A percentile compares a stretch with the other conserved stretches of the same genome.
Evolutionary conservation across 2,329 filamentous ascomycete species (phyloP).

Genomic region (Chrysosphaeria jannelii): DNA sequence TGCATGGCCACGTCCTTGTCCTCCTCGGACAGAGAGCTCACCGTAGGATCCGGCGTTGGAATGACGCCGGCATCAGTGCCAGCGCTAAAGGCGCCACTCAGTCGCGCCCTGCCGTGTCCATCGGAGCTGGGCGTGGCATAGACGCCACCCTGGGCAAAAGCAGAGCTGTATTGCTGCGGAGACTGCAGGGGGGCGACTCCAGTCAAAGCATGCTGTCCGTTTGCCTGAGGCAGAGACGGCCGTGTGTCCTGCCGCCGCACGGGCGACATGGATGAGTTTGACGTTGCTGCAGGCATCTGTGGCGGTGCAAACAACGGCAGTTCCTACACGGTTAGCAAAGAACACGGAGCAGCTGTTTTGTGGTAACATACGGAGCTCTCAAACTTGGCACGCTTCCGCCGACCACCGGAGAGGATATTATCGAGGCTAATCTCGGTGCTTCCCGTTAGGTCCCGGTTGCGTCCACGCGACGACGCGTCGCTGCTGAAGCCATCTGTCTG

Average conservation of each 20-base stretch:
- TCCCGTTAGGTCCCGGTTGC: conserved; percentile 47
- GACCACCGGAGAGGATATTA: conserved; percentile 90
- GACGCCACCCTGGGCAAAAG: conserved; percentile 19
- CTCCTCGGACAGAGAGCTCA: conserved; percentile 93
- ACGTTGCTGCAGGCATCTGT: conserved; percentile 78
- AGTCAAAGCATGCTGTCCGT: conserved; percentile 58
- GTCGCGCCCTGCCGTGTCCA: conserved; percentile 31
- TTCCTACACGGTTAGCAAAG: conserved; percentile 27
- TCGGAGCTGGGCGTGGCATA: conserved; percentile 33
- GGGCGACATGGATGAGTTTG: conserved; percentile 88
- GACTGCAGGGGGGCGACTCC: conserved; percentile 56
- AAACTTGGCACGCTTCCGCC: conserved; percentile 79
- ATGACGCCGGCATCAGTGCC: conserved; percentile 18
- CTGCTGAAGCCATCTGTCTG: conserved; percentile 54
- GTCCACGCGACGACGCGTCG: conserved; percentile 49
- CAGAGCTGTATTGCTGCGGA: conserved; percentile 39
- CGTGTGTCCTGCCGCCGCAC: conserved; percentile 55
- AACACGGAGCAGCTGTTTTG: neutral
- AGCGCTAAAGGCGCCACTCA: too few relatives aligned
- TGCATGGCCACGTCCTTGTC: conserved; percentile 81
- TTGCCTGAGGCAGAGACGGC: conserved; percentile 36
- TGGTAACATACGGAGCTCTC: conserved; percentile 54
- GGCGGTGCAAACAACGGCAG: conserved; percentile 81
- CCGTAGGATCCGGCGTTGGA: conserved; percentile 87
- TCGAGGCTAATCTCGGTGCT: conserved; percentile 95